Percentiles rank a stretch among this genome's conserved stretches.
These are phyloP conservation scores for Saksenaea oblongispora DNA, from an alignment of 371 early-diverging fungal species.

Conservation along the genomic window DNA sequence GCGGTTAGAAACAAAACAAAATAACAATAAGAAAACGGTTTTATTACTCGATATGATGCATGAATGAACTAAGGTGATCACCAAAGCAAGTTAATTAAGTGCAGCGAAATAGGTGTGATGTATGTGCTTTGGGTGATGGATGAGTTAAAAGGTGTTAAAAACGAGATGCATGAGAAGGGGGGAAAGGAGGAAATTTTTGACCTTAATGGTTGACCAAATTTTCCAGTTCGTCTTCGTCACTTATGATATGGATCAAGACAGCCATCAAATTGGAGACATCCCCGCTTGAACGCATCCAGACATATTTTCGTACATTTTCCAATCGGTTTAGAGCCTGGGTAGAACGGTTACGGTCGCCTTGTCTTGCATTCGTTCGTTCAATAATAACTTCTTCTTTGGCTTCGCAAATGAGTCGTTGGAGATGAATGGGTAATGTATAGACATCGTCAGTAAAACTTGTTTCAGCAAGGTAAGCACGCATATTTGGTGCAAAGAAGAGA, in stretches of 20 bases:
- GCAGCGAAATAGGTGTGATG: background rate
- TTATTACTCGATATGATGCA: too few relatives aligned
- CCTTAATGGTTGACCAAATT: background rate
- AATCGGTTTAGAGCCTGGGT: constrained; percentile 14
- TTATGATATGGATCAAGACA: constrained; percentile 26
- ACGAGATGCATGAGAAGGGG: background rate
- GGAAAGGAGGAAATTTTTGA: background rate
- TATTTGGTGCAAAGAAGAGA: constrained; percentile 25
- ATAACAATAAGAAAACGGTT: background rate
- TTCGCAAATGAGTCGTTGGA: constrained; percentile 29
- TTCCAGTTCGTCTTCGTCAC: constrained; percentile 38
- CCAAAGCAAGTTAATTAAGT: too few relatives aligned
- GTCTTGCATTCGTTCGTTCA: constrained; percentile 12
- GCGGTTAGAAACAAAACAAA: background rate
- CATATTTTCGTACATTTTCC: constrained; percentile 22
- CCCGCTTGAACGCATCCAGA: constrained; percentile 25
- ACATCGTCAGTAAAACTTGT: constrained; percentile 27
- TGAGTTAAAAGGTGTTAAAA: background rate
- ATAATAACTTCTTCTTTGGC: constrained; percentile 33
- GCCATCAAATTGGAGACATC: constrained; percentile 37
- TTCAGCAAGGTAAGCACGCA: constrained; percentile 19
- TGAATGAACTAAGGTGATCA: too few relatives aligned
- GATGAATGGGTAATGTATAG: constrained; percentile 26
- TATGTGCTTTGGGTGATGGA: background rate
- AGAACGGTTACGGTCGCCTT: background rate